Evolutionary conservation across 306 rosid genomes (phyloP), one percentile per base, ranked within the genome.

Genomic region (Quercus bicolor): DNA sequence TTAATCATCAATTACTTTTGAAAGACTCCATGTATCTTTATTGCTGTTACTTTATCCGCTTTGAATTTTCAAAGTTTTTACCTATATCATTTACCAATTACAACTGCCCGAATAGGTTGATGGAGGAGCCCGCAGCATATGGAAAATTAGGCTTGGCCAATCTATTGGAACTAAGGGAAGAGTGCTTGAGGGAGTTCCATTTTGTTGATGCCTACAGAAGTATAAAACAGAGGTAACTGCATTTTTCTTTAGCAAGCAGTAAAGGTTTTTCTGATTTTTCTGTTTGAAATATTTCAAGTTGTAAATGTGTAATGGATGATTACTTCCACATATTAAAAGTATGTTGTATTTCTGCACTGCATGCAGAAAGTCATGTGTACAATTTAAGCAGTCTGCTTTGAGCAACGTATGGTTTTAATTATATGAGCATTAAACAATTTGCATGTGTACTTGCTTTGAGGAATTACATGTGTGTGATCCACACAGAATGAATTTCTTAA

Each of bases 151-250:
- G 99, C 69, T 84, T 96, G 83, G 98, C 97, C 79, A 96, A 91
- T 88, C 91, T 96, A 37, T 86, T 96, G 86, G 99, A 96, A 86
- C 86, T 96, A 86, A 91, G 99, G 86, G 99, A 96, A 86, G 99
- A 96, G 80, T 96, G 99, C 85, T 89, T 96, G 89, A 96, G 99
- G 82, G 99, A 96, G 83, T 96, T 96, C 87, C 97, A 93, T 69
- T 96, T 96, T 89, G 89, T 88, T 84, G 99, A 96, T 79, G 97
- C 86, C 77, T 96, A 96, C 61, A 91, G 91, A 89, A 93, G 93
- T 79, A 96, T 96, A 89, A 93, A 96, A 86, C 99, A 93, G 86
- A 89, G 99, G 99, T 91, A 77, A 70, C 62, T 62, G 31, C 28
- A 16, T 64, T 28, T 84, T 75, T 51, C 71, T 64, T 31, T 21